These are phyloP conservation scores for Puccinia coronata DNA, from an alignment of 1,284 basidiomycete genomes.

Conservation along the genomic window DNA sequence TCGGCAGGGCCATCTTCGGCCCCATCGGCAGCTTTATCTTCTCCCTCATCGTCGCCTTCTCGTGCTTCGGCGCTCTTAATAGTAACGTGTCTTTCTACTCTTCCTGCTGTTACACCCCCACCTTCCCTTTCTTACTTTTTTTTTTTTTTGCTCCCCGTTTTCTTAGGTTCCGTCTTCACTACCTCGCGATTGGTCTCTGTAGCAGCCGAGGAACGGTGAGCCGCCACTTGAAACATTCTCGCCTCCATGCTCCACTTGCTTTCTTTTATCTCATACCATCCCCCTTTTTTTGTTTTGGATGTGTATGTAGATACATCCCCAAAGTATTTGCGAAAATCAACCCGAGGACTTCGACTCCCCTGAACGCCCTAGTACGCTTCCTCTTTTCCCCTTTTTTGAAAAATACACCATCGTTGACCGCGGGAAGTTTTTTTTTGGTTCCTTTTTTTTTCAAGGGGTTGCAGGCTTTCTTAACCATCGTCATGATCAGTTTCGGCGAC, in stretches of 20 bases:
- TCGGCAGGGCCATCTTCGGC: slow-evolving; percentile 82
- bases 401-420: not conserved
- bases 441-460: slow-evolving; percentile 60
- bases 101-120: too few species aligned
- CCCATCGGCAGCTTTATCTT: slow-evolving; percentile 81
- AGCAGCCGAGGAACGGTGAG: slow-evolving; percentile 77
- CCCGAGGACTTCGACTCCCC: slow-evolving; percentile 72
- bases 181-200: slow-evolving; percentile 78
- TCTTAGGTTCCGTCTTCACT: slow-evolving; percentile 52
- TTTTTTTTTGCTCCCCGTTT: slow-evolving; percentile 13
- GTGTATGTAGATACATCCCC: slow-evolving; percentile 62
- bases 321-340: slow-evolving; percentile 76
- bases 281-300: not conserved
- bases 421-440: not conserved
- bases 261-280: too few species aligned
- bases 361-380: slow-evolving; percentile 69
- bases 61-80: slow-evolving; percentile 89
- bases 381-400: not conserved
- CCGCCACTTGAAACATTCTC: too few species aligned
- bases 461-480: slow-evolving; percentile 71
- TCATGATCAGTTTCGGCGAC: slow-evolving; percentile 79
- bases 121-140: not conserved
- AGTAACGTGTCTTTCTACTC: too few species aligned
- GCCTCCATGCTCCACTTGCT: not conserved
- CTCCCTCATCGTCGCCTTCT: slow-evolving; percentile 80